Evolutionary conservation across 495 filamentous ascomycete species (phyloP), one percentile per base, ranked within the genome.

Genomic region (Pyronema omphalodes): DNA sequence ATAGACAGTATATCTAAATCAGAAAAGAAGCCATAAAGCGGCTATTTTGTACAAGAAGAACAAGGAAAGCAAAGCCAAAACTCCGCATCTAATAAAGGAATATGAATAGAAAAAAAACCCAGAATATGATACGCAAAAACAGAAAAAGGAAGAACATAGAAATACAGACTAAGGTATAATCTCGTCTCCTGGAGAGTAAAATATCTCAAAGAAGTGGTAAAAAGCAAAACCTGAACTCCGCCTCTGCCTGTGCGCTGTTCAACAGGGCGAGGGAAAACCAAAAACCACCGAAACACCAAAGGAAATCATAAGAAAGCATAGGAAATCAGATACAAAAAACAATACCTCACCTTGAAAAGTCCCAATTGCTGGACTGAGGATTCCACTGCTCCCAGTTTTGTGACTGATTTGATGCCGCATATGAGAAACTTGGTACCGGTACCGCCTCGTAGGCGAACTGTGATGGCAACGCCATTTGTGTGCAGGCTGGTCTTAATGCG

Each of bases 321-420:
- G 41, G 54, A 17, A 39, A 47, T 40, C 36, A 48, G 23, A 29
- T 29, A 37, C 47, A 54, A 37, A 58, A 49, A 14, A 34, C 37
- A 40, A 41, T 41, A 19, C 39, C 57, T 59, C 45, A 63, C 61
- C 61, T 63, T 53, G 60, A 58, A 61, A 65, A 65, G 19, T 51
- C 45, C 37, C 23, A 29, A 29, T 65, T 58, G 8, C 62, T 55
- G 51, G 56, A 36, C 48, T 65, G 61, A 55, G 53, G 61, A 37
- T 55, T 65, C 39, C 58, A 48, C 11, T 49, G 51, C 7, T 61
- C 61, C 61, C 61, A 65, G 19, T 29, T 29, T 29, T 29, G 23
- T 29, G 23, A 29, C 23, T 29, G 23, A 29, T 29, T 29, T 1
- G 23, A 29, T 29, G 23, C 23, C 23, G 23, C 23, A 5, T 29